Base-by-base conservation (phyloP, 106 monocot species). In the Allium fistulosum region DNA sequence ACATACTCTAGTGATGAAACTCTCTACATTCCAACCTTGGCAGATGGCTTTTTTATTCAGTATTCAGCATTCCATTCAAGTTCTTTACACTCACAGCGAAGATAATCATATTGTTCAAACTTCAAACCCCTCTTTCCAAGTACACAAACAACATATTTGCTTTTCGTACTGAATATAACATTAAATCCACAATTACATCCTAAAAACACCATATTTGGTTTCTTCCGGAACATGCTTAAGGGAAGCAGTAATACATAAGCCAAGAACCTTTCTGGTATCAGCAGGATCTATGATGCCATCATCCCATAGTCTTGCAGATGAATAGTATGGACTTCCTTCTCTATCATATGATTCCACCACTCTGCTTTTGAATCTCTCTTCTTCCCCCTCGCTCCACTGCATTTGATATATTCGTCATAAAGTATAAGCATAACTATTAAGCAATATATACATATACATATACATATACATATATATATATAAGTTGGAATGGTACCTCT, bases 271-370 rank as follows among this genome's bases (percentile, higher is more conserved):
- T 59, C 99, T 80, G 12, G 92, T 99, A 73, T 99, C 90, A 17
- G 90, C 87, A 65, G 99, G 99, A 64, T 93, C 90, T 48, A 99
- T 93, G 28, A 99, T 93, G 69, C 99, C 99, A 74, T 99, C 99
- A 71, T 99, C 99, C 99, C 99, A 99, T 7, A 99, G 81, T 71
- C 99, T 99, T 10, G 99, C 82, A 13, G 99, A 90, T 10, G 99
- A 99, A 66, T 90, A 99, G 62, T 93, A 99, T 60, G 99, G 87
- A 77, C 85, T 99, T 67, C 70, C 93, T 83, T 99, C 99, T 79
- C 75, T 90, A 61, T 93, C 99, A 70, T 99, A 99, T 53, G 82
- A 77, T 81, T 93, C 85, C 79, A 93, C 85, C 53, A 99, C 99
- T 58, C 53, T 76, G 51, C 56, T 71, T 79, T 85, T 99, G 57